Evolutionary conservation across 257 asterid genomes (phyloP), one percentile per base, ranked within the genome.

Genomic region (Penstemon barbatus): DNA sequence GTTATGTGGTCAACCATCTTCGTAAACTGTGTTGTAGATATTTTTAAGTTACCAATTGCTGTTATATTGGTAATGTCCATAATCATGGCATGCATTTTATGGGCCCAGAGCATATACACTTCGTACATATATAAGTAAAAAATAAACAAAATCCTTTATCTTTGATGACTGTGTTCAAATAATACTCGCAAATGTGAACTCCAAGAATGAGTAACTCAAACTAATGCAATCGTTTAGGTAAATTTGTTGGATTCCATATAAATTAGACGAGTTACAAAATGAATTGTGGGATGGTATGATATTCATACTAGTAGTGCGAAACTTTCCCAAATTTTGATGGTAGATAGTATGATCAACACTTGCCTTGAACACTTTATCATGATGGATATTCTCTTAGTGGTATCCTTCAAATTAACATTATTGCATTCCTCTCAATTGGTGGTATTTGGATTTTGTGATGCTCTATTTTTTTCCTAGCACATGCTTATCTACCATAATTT

Each of bases 1-100:
- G 33, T 59, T 66, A 33, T 63, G 77, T 63, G 66, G 45, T 61
- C 48, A 71, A 52, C 70, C 49, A 51, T 61, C 54, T 41, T 12
- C 18, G 59, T 52, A 10, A 18, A 33, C 58, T 25, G 33, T 25
- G 33, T 25, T 25, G 33, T 25, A 25, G 33, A 25, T 25, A 25
- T 58, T 53, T 44, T 66, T 38, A 6, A 41, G 44, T 49, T 49
- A 9, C 54, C 13, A 49, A 49, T 1, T 59, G 43, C 36, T 65
- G 33, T 52, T 37, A 48, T 9, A 25, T 40, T 19, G 40, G 13
- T 60, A 25, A 44, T 61, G 51, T 40, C 10, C 57, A 25, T 45
- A n/a, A 43, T 25, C 2, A 25, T 25, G 33, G 33, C 33, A 25
- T 25, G 33, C 33, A 25, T 25, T 25, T 25, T 25, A 1, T 25